Percentiles rank a stretch among this genome's conserved stretches.
Conservation (phyloP, 2,329 filamentous ascomycete species). For the Neonectria neomacrospora region DNA sequence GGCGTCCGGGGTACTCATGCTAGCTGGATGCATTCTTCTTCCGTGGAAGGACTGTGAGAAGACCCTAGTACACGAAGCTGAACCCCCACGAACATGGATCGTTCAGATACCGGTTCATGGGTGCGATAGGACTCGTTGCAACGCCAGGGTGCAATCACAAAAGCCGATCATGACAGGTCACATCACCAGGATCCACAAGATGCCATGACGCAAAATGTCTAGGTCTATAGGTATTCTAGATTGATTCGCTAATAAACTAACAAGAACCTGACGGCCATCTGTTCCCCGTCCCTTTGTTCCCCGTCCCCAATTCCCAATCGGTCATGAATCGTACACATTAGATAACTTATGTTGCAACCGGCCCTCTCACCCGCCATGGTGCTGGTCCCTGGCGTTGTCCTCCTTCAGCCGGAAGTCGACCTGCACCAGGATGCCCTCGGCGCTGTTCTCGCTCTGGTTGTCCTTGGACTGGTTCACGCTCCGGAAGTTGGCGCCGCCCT, state of each 20-base stretch:
- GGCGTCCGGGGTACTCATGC: not conserved
- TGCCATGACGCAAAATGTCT: not conserved
- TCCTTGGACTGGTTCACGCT: conserved; percentile 35
- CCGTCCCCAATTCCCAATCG: not conserved
- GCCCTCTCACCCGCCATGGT: not conserved
- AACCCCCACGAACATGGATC: not conserved
- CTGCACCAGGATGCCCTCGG: conserved; percentile 50
- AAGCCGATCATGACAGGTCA: not conserved
- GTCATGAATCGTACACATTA: conserved; percentile 9
- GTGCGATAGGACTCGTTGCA: not conserved
- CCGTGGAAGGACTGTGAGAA: not conserved
- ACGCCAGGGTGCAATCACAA: not conserved
- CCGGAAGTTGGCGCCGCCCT: conserved; percentile 39
- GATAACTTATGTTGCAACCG: no score
- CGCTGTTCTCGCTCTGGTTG: conserved; percentile 39
- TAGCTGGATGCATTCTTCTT: not conserved
- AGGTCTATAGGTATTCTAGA: not conserved
- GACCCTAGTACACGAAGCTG: not conserved
- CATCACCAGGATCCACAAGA: not conserved
- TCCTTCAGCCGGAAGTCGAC: conserved; percentile 53
- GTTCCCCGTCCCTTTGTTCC: no score
- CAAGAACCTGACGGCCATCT: not conserved
- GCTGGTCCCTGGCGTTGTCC: conserved; percentile 12
- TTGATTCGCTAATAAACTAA: not conserved
- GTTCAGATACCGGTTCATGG: not conserved